Percentiles rank a stretch among this genome's conserved stretches.
phyloP scores from a whole-genome alignment of 306 rosid genomes.

The Castanea sativa region DNA sequence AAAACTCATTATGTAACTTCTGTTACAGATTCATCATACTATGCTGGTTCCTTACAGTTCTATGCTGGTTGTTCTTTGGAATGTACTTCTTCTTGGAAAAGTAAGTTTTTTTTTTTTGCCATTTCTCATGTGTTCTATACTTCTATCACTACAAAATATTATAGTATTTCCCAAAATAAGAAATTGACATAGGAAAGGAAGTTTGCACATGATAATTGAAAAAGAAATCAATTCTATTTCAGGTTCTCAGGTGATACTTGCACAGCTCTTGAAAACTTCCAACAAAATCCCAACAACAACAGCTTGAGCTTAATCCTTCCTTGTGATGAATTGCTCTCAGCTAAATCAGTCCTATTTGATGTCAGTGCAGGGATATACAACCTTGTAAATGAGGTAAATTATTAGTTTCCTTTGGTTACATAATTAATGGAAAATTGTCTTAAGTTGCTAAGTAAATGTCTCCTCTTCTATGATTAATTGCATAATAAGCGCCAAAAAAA shows the following conservation, averaged over 20 bases:
- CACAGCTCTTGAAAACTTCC: constrained; percentile 54
- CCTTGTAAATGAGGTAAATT: constrained; percentile 50
- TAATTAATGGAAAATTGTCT: background rate
- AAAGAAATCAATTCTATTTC: constrained; percentile 4
- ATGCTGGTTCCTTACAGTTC: constrained; percentile 61
- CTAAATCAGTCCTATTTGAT: constrained; percentile 39
- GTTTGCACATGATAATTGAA: background rate
- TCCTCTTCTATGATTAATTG: no score
- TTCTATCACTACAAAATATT: background rate
- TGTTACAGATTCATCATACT: constrained; percentile 46
- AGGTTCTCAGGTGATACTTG: constrained; percentile 67
- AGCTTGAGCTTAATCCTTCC: constrained; percentile 66
- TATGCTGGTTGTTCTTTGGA: constrained; percentile 71
- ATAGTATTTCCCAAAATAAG: background rate
- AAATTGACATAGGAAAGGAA: background rate
- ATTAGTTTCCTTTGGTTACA: background rate
- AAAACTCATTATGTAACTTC: constrained; percentile 1
- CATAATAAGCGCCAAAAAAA: no score
- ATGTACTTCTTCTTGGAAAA: constrained; percentile 55
- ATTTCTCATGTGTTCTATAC: background rate
- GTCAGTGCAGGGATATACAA: constrained; percentile 44
- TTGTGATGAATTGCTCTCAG: constrained; percentile 55
- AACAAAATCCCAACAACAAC: constrained; percentile 55
- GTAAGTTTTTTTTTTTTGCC: constrained; percentile 31
- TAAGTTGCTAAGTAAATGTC: no score